Conservation (phyloP, 257 asterid species). For the Fraxinus americana region DNA sequence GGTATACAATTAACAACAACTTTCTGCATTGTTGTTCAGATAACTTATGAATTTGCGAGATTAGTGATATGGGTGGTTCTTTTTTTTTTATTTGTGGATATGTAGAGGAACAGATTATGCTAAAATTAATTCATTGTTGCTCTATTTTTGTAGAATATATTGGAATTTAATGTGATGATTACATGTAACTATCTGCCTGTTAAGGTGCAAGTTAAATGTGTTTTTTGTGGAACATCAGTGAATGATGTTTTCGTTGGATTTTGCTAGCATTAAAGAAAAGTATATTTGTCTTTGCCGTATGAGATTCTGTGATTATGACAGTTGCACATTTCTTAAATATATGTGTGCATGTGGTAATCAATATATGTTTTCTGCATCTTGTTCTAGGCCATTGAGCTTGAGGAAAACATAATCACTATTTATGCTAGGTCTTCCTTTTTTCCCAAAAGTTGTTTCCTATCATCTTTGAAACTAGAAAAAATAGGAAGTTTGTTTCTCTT, state of each 20-base stretch:
- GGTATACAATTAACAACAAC: conserved; percentile 40
- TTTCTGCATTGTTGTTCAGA: neutral
- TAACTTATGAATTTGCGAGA: neutral
- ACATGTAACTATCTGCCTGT: conserved; percentile 2
- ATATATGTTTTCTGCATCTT: neutral
- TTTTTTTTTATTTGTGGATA: neutral
- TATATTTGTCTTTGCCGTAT: neutral
- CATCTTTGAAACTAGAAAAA: neutral
- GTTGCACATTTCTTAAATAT: neutral
- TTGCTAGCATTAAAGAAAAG: conserved; percentile 1
- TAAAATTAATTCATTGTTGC: neutral
- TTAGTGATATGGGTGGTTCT: neutral
- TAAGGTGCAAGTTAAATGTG: conserved; percentile 8
- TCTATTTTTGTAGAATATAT: conserved; percentile 15
- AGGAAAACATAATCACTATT: neutral
- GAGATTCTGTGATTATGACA: neutral
- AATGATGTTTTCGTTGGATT: conserved; percentile 11
- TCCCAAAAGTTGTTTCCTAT: neutral
- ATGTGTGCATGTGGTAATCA: neutral
- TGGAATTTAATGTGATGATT: neutral
- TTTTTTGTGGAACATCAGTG: conserved; percentile 5
- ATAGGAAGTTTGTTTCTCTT: neutral
- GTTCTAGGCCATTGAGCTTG: neutral
- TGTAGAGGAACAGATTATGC: conserved; percentile 15
- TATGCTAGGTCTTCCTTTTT: neutral